Conservation (phyloP, 768 basidiomycete species). For the Lactarius evosmus region DNA sequence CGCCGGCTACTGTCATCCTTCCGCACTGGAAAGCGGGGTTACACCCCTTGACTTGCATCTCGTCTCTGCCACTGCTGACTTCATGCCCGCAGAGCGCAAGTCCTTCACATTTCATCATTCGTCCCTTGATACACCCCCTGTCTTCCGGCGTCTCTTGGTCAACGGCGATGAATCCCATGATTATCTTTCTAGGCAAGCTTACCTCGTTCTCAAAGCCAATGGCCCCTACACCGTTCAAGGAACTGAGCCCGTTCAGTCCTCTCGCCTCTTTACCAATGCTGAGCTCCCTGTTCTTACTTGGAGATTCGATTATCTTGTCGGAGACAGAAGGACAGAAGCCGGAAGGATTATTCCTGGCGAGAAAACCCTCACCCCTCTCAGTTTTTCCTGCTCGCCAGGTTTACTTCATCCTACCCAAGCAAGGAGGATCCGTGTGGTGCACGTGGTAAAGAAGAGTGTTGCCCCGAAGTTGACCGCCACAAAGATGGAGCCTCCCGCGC, state of each 20-base stretch:
- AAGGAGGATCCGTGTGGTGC: constrained; percentile 63
- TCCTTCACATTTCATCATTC: constrained; percentile 70
- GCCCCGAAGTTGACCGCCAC: constrained; percentile 62
- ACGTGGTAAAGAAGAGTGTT: constrained; percentile 68
- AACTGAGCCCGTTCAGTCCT: constrained; percentile 44
- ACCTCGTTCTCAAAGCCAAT: constrained; percentile 61
- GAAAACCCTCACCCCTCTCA: constrained; percentile 66
- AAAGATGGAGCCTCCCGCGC: constrained; percentile 48
- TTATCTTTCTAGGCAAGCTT: constrained; percentile 73
- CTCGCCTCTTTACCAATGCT: constrained; percentile 24
- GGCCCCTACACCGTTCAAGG: constrained; percentile 77
- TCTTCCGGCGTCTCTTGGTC: constrained; percentile 65
- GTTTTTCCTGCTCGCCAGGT: constrained; percentile 71
- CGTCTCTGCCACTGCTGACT: constrained; percentile 54
- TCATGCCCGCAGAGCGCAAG: constrained; percentile 57
- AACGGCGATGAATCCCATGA: constrained; percentile 68
- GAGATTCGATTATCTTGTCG: constrained; percentile 79
- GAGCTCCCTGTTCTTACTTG: constrained; percentile 49
- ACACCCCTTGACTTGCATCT: constrained; percentile 34
- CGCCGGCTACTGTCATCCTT: constrained; percentile 45
- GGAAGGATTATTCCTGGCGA: constrained; percentile 56
- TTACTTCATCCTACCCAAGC: constrained; percentile 61
- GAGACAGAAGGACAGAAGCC: constrained; percentile 49
- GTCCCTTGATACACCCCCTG: constrained; percentile 60
- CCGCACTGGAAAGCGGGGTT: constrained; percentile 10